Percentiles rank a stretch among this genome's conserved stretches.
Conservation (phyloP, 129 eudicot genomes). For the Flaveria ramosissima region DNA sequence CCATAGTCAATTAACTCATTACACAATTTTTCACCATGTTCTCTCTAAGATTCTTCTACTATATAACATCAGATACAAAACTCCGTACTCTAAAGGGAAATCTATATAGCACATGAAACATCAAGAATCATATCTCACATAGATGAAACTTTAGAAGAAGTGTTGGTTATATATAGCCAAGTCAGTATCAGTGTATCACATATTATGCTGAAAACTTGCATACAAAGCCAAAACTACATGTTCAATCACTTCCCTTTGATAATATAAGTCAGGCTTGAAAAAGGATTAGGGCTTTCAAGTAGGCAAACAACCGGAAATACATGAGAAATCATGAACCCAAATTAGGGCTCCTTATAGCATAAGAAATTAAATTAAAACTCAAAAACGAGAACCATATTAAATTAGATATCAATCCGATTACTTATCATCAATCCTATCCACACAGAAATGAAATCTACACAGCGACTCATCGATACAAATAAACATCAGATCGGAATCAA, state of each 20-base stretch:
- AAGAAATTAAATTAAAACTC: conserved; percentile 5
- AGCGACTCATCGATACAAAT: conserved; percentile 24
- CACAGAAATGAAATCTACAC: not conserved
- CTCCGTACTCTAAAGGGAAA: not conserved
- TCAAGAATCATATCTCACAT: too few relatives aligned
- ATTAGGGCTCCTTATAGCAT: conserved; percentile 28
- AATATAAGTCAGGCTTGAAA: not conserved
- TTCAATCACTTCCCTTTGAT: not conserved
- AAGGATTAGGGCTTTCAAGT: not conserved
- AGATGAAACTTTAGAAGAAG: too few relatives aligned
- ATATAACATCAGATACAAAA: too few relatives aligned
- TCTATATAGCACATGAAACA: not conserved
- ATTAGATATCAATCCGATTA: not conserved
- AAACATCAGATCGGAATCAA: not conserved
- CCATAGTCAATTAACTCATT: not conserved
- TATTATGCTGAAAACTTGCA: not conserved
- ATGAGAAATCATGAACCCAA: not conserved
- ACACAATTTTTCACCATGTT: not conserved
- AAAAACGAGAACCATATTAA: not conserved
- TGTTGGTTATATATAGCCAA: too few relatives aligned
- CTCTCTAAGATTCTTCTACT: too few relatives aligned
- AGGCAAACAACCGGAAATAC: not conserved
- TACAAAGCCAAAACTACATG: conserved; percentile 1
- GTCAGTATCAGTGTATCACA: not conserved
- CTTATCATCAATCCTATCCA: not conserved